phyloP scores from a whole-genome alignment of 2,329 filamentous ascomycete species.

The Clarireedia paspali region DNA sequence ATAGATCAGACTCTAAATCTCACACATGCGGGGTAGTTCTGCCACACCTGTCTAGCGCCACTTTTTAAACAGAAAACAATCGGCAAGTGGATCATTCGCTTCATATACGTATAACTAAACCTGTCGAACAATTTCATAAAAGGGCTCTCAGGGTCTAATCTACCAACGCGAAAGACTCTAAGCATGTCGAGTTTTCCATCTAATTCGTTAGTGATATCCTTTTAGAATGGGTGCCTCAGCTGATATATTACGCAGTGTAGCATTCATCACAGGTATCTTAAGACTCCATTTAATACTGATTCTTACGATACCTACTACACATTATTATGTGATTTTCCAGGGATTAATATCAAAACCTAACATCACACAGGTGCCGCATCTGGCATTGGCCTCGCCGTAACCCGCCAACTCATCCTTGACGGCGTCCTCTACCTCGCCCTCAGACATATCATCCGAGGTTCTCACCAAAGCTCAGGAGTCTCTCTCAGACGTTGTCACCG shows the following conservation, averaged over 20 bases:
- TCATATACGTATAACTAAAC: no score
- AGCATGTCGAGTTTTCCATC: background rate
- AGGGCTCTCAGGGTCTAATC: no score
- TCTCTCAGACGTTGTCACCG: background rate
- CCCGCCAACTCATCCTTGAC: constrained; percentile 16
- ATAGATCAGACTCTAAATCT: no score
- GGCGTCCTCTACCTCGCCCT: constrained; percentile 16
- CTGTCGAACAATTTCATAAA: no score
- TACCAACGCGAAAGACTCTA: no score
- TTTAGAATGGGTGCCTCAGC: background rate
- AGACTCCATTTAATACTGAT: background rate
- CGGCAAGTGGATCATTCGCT: no score
- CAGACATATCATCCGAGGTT: constrained; percentile 9
- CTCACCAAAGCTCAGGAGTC: background rate
- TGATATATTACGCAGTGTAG: constrained; percentile 11
- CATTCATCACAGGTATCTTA: constrained; percentile 18
- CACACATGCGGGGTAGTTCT: no score
- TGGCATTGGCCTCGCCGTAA: constrained; percentile 19
- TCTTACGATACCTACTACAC: background rate
- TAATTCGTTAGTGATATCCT: background rate
- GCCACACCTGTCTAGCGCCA: no score
- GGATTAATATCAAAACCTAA: background rate
- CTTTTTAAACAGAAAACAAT: no score
- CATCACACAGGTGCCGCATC: constrained; percentile 16
- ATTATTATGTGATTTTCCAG: background rate